phyloP scores from a whole-genome alignment of 306 rosid genomes.

The Fragaria vesca region DNA sequence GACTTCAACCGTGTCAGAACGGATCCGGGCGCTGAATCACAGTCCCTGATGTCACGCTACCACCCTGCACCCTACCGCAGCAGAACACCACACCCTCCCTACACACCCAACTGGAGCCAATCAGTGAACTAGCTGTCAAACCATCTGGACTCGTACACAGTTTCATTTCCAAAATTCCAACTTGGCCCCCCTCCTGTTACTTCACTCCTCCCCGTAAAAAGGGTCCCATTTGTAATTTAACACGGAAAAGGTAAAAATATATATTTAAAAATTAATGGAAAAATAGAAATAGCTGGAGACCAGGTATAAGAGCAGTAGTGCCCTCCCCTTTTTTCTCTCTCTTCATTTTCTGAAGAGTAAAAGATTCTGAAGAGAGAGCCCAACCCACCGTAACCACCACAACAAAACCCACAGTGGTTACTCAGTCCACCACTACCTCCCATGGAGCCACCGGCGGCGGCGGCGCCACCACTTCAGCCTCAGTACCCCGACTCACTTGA shows the following conservation, averaged over 20 bases:
- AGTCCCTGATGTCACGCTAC: neutral
- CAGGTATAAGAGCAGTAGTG: slow-evolving; percentile 35
- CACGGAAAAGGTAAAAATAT: neutral
- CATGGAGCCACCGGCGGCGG: slow-evolving; percentile 38
- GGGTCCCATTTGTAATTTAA: neutral
- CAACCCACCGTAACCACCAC: neutral
- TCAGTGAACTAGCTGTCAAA: slow-evolving; percentile 62
- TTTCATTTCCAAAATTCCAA: slow-evolving; percentile 17
- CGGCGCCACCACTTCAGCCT: slow-evolving; percentile 26
- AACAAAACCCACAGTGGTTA: neutral
- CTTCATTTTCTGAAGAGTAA: slow-evolving; percentile 7
- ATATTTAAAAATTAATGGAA: neutral
- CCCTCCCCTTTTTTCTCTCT: slow-evolving; percentile 6
- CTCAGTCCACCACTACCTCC: slow-evolving; percentile 14
- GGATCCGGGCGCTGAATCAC: neutral
- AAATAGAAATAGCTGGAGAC: slow-evolving; percentile 22
- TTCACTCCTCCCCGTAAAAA: slow-evolving; percentile 5
- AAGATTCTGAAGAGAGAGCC: slow-evolving; percentile 2
- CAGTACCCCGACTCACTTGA: slow-evolving; percentile 70
- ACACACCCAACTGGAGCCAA: slow-evolving; percentile 51
- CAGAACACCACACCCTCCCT: slow-evolving; percentile 26
- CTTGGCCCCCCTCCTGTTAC: neutral
- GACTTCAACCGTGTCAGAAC: neutral
- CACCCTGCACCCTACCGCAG: slow-evolving; percentile 2
- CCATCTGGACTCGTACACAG: slow-evolving; percentile 27